Base-by-base conservation (phyloP, 306 rosid genomes). In the Macrotyloma uniflorum region DNA sequence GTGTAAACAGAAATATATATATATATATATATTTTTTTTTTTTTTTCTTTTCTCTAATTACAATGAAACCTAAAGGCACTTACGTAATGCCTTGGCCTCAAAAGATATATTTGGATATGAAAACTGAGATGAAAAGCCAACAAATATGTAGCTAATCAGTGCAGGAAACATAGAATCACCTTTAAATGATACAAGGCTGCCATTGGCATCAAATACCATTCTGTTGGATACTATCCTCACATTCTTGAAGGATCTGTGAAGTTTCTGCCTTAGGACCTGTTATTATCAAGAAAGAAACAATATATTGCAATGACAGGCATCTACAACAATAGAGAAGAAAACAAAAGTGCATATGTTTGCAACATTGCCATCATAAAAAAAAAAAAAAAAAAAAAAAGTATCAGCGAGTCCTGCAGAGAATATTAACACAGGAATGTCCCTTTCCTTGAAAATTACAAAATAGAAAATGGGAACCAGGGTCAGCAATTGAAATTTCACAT, bases 371-470 rank as follows among this genome's bases (percentile, higher is more conserved):
- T 20, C 80, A 63, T 20, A 65, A 68, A 77, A n/a, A n/a, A n/a
- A n/a, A n/a, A n/a, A n/a, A n/a, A n/a, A n/a, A n/a, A n/a, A n/a
- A n/a, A n/a, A n/a, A n/a, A n/a, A n/a, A n/a, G 90, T 89, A 85
- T 92, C 97, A 32, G 97, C 97, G 73, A 94, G 97, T 54, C 98
- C 98, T 5, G 98, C 97, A 8, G 98, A 94, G 87, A 94, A 94
- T 85, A 92, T 89, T 58, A 94, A 89, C 66, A 94, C 84, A 2
- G 97, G 98, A 85, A 92, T 86, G 85, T 88, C 92, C 78, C 87
- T 89, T 83, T 87, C 88, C 98, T 92, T 1, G 89, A 66, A 85
- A 81, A 69, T 80, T 58, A 65, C 61, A 73, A 85, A 82, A 63
- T 8, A 32, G 63, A 61, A 72, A 71, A 65, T 18, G 54, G 70